phyloP scores from a whole-genome alignment of 2,329 filamentous ascomycete species.

The Aspergillus pseudotamarii region DNA sequence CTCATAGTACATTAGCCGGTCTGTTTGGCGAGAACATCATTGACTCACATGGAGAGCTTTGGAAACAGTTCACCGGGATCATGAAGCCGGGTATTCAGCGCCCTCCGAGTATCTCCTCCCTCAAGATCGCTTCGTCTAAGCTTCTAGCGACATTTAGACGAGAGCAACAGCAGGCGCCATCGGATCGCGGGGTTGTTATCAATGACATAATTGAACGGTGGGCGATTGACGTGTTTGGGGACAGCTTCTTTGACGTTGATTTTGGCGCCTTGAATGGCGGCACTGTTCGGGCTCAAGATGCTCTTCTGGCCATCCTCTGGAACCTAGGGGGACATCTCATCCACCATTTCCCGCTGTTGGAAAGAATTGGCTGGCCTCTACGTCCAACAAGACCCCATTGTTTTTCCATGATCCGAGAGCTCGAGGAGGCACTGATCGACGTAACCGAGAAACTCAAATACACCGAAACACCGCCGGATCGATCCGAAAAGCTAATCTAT shows the following conservation, averaged over 20 bases:
- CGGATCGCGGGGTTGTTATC: neutral
- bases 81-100: neutral
- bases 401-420: neutral
- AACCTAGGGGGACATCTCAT: neutral
- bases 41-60: constrained; percentile 11
- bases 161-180: neutral
- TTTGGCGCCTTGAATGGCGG: neutral
- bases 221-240: neutral
- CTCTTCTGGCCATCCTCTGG: neutral
- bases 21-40: constrained; percentile 30
- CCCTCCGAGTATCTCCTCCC: neutral
- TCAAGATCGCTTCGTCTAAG: neutral
- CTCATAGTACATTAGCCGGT: constrained; percentile 40
- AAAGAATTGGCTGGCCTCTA: neutral
- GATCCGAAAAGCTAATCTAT: neutral
- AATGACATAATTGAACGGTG: neutral
- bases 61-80: neutral
- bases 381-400: neutral
- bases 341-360: neutral
- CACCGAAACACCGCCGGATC: neutral
- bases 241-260: neutral
- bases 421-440: neutral
- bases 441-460: neutral
- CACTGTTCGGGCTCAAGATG: neutral
- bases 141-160: neutral